Evolutionary conservation across 306 rosid genomes (phyloP).

Genomic region (Medicago lupulina): DNA sequence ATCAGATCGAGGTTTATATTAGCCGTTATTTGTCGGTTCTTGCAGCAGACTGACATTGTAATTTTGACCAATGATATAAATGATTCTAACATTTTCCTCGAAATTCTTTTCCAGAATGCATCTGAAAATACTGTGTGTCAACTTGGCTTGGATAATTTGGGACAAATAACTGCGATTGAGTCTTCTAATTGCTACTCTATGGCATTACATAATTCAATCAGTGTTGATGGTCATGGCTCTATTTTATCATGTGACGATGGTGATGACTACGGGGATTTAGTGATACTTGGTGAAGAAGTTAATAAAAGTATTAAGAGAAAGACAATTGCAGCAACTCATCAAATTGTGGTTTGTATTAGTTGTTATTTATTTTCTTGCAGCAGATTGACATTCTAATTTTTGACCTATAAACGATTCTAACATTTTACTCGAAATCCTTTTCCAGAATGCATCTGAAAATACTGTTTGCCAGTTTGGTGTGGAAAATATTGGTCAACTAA

Average conservation of each 20-base stretch:
- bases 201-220: too few species aligned
- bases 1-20: background rate
- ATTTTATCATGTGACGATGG: background rate
- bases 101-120: background rate
- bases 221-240: background rate
- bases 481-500: background rate
- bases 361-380: background rate
- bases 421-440: background rate
- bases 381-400: background rate
- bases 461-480: background rate
- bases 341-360: background rate
- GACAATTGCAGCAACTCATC: background rate
- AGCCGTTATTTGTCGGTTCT: background rate
- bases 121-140: background rate
- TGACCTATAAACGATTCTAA: background rate
- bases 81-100: background rate
- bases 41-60: background rate
- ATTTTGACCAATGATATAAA: background rate
- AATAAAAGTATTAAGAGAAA: background rate
- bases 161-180: background rate
- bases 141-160: background rate
- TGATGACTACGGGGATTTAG: background rate
- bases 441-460: background rate
- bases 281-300: background rate
- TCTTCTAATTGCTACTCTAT: too few species aligned